Evolutionary conservation across 305 asterid genomes (phyloP), one percentile per base, ranked within the genome.

Genomic region (Galium porrigens): DNA sequence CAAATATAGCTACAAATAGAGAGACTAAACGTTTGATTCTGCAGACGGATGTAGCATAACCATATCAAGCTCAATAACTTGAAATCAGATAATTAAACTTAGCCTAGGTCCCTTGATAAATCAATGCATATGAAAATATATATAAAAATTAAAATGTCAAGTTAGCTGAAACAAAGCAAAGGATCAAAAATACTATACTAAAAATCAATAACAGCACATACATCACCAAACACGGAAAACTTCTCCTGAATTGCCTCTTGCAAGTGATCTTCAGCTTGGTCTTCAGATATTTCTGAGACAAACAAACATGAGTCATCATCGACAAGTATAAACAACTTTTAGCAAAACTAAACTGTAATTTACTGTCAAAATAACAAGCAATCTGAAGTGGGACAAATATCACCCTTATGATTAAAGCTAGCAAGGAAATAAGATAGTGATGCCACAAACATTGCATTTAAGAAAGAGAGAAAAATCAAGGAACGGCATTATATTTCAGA

Each of bases 211-310:
- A 55, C n/a, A 33, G 39, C 46, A 56, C 82, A 66, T 84, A 94
- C 99, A 77, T 94, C 96, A 83, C 99, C 90, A 77, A 94, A 82
- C 67, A 87, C 92, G 10, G 96, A 86, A 83, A 94, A 94, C 76
- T 86, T 94, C 79, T 94, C 96, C 80, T 87, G 96, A 72, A 94
- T 94, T 57, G 99, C 95, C 76, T 83, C 95, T 79, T 94, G 99
- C 73, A 94, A 80, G 73, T 83, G 95, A 77, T 87, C 90, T 81
- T 94, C 99, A 27, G 97, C 99, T 81, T 94, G 96, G 74, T 92
- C 99, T 77, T 89, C 99, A 29, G 99, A 92, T 64, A 87, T 84
- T 83, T 92, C 99, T 92, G 94, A 71, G 72, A 59, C 62, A 69
- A 74, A 55, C 59, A 67, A 65, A 61, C 39, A 68, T 33, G 22